Evolutionary conservation across 2,329 filamentous ascomycete genomes (phyloP).

Genomic region (Dendrostoma leiphaemia): DNA sequence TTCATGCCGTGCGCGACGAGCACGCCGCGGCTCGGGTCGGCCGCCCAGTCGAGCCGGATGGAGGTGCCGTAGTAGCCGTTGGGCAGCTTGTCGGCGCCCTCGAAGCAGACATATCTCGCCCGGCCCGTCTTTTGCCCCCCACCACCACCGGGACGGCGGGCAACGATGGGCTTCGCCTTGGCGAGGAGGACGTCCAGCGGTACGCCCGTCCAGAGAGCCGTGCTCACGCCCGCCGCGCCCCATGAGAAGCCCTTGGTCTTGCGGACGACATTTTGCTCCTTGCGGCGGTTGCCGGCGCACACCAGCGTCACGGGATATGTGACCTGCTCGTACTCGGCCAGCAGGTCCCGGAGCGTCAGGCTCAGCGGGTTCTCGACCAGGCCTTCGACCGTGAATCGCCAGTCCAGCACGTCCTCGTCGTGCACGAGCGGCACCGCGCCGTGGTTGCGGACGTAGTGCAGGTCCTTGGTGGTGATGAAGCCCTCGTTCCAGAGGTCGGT

Average conservation of each 20-base stretch:
- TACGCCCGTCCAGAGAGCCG: constrained; percentile 83
- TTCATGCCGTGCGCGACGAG: constrained; percentile 93
- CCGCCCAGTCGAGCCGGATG: constrained; percentile 82
- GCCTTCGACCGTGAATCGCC: constrained; percentile 82
- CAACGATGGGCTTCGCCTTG: constrained; percentile 45
- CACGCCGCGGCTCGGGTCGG: constrained; percentile 79
- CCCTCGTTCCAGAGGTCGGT: constrained; percentile 75
- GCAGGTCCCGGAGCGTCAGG: constrained; percentile 69
- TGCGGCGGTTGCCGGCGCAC: constrained; percentile 86
- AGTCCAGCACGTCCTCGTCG: constrained; percentile 70
- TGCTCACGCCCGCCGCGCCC: constrained; percentile 85
- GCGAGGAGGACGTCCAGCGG: constrained; percentile 69
- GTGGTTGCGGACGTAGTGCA: constrained; percentile 93
- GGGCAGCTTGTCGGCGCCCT: constrained; percentile 82
- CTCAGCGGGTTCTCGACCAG: constrained; percentile 75
- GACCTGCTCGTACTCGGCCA: constrained; percentile 73
- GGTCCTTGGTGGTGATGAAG: constrained; percentile 80
- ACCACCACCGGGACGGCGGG: too few species aligned
- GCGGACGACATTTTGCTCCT: constrained; percentile 87
- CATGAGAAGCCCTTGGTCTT: constrained; percentile 95
- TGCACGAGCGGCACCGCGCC: constrained; percentile 75
- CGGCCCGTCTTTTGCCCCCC: too few species aligned
- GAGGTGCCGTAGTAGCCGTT: constrained; percentile 90
- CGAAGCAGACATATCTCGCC: constrained; percentile 85
- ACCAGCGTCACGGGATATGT: constrained; percentile 87